Evolutionary conservation across 805 yeast species (phyloP).

Genomic region (Candida golubevii): DNA sequence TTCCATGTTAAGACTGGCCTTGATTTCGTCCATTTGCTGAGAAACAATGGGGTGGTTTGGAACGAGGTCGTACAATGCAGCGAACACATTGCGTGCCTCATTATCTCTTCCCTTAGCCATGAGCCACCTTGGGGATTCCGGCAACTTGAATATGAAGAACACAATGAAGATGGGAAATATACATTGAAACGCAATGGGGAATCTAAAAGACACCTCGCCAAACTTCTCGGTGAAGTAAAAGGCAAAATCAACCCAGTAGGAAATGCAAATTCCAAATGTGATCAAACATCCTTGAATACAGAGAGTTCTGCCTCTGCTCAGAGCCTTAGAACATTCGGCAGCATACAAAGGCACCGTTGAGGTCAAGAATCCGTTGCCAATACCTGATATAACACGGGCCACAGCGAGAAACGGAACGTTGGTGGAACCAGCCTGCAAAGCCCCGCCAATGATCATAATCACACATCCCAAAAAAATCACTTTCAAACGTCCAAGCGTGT

Average conservation of each 20-base stretch:
- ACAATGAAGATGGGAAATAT: slow-evolving; percentile 19
- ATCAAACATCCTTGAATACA: slow-evolving; percentile 29
- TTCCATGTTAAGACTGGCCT: slow-evolving; percentile 23
- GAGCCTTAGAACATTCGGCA: slow-evolving; percentile 33
- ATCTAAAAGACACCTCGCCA: slow-evolving; percentile 28
- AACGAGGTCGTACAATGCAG: slow-evolving; percentile 23
- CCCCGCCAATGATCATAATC: slow-evolving; percentile 22
- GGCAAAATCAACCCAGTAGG: slow-evolving; percentile 36
- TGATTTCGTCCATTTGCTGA: slow-evolving; percentile 27
- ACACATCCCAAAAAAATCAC: slow-evolving; percentile 19
- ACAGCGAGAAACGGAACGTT: slow-evolving; percentile 26
- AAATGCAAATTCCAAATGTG: slow-evolving; percentile 26
- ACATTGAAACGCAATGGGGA: slow-evolving; percentile 31
- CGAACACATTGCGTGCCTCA: slow-evolving; percentile 25
- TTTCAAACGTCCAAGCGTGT: slow-evolving; percentile 20
- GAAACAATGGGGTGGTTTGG: slow-evolving; percentile 18
- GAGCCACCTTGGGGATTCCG: slow-evolving; percentile 46
- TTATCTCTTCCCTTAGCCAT: slow-evolving; percentile 24
- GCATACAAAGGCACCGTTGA: slow-evolving; percentile 36
- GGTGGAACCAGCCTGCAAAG: slow-evolving; percentile 20
- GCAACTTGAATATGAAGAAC: slow-evolving; percentile 22
- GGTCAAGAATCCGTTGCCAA: slow-evolving; percentile 33
- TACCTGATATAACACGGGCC: slow-evolving; percentile 30
- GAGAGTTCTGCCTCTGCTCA: slow-evolving; percentile 26
- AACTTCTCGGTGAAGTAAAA: slow-evolving; percentile 25